A percentile compares a stretch with the other conserved stretches of the same genome.
Conservation (phyloP, 1,284 basidiomycete species). For the Kwoniella shivajii region DNA sequence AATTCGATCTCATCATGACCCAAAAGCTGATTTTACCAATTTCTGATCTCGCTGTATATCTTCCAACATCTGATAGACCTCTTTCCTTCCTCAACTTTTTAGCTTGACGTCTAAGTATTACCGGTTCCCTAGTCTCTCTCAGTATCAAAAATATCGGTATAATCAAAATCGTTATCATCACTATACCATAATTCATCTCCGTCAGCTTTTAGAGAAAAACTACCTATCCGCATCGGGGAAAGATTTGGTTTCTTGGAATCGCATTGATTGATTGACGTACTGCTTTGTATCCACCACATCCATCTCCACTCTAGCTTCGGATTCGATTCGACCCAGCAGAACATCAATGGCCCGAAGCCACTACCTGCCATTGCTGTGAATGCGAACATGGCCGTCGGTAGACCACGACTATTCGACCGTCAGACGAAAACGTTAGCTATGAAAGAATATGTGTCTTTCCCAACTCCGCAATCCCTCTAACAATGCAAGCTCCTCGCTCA, state of each 20-base stretch:
- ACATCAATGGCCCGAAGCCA: constrained; percentile 66
- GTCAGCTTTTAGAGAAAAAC: neutral
- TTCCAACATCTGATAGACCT: constrained; percentile 34
- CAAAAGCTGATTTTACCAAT: constrained; percentile 38
- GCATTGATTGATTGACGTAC: constrained; percentile 30
- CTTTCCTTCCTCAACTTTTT: constrained; percentile 38
- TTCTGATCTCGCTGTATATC: constrained; percentile 53
- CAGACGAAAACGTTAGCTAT: too few relatives aligned
- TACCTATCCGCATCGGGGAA: neutral
- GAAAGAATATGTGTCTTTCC: too few relatives aligned
- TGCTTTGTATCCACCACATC: constrained; percentile 78
- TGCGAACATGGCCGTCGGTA: constrained; percentile 71
- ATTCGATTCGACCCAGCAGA: constrained; percentile 70
- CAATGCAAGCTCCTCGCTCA: neutral
- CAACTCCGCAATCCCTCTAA: too few relatives aligned
- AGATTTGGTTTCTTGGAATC: neutral
- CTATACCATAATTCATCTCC: neutral
- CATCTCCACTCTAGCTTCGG: constrained; percentile 68
- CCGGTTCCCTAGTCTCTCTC: constrained; percentile 49
- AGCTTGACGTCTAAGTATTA: constrained; percentile 47
- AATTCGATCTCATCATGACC: constrained; percentile 36
- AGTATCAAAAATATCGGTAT: constrained; percentile 40
- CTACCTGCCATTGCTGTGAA: constrained; percentile 62
- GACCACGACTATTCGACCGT: constrained; percentile 54
- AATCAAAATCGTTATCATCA: constrained; percentile 37